phyloP scores from a whole-genome alignment of 2,329 filamentous ascomycete genomes.

The Lithohypha guttulata region DNA sequence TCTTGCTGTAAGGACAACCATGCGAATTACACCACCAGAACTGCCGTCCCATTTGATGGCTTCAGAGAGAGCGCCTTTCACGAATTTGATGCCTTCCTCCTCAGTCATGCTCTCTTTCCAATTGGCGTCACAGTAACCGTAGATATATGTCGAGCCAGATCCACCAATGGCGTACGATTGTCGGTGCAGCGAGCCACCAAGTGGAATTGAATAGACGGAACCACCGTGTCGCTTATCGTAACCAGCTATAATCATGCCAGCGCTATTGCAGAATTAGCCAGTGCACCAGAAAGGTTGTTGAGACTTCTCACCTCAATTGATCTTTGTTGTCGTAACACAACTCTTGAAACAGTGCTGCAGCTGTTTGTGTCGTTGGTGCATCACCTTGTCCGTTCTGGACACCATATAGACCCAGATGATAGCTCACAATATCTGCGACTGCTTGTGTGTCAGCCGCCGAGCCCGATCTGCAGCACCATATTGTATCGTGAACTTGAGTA shows the following conservation, averaged over 20 bases:
- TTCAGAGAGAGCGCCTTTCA: slow-evolving; percentile 81
- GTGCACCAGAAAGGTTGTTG: not conserved
- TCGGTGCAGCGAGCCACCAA: slow-evolving; percentile 95
- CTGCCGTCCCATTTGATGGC: slow-evolving; percentile 99
- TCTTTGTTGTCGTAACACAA: slow-evolving; percentile 98
- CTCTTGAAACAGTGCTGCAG: slow-evolving; percentile 93
- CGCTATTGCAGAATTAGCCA: slow-evolving; percentile 43
- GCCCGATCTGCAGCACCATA: slow-evolving; percentile 98
- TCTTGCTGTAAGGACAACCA: slow-evolving; percentile 87
- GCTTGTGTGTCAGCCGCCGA: slow-evolving; percentile 97
- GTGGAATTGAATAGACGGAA: slow-evolving; percentile 93
- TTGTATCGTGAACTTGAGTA: slow-evolving; percentile 95
- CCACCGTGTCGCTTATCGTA: slow-evolving; percentile 92
- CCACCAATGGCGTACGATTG: slow-evolving; percentile 91
- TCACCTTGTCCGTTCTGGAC: slow-evolving; percentile 71
- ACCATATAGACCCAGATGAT: slow-evolving; percentile 86
- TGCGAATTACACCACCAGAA: slow-evolving; percentile 92
- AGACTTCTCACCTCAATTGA: slow-evolving; percentile 55
- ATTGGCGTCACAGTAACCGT: slow-evolving; percentile 94
- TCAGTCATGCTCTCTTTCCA: slow-evolving; percentile 95
- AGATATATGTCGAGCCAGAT: slow-evolving; percentile 97
- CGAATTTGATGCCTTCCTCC: slow-evolving; percentile 78
- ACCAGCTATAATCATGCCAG: slow-evolving; percentile 95
- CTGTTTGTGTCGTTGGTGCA: slow-evolving; percentile 89
- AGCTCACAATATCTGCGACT: slow-evolving; percentile 94